These are phyloP conservation scores for Talaromyces sp. DNA, from an alignment of 2,329 filamentous ascomycete genomes.

Conservation along the genomic window DNA sequence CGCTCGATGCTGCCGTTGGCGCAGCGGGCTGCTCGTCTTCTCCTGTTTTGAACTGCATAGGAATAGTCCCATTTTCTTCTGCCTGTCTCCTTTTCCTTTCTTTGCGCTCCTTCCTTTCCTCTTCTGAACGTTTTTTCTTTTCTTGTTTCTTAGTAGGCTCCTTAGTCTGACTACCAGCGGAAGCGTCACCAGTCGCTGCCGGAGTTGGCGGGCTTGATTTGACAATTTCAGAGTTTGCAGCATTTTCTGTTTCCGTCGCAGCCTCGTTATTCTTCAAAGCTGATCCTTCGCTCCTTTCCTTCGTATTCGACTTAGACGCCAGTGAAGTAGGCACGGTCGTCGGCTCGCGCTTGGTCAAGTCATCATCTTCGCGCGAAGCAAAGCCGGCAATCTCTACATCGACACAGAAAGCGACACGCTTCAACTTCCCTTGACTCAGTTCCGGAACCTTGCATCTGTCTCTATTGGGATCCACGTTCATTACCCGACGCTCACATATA, in stretches of 20 bases:
- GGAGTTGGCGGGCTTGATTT: constrained; percentile 17
- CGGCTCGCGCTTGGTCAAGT: constrained; percentile 25
- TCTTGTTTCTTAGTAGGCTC: constrained; percentile 73
- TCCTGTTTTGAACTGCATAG: constrained; percentile 74
- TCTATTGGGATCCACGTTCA: constrained; percentile 80
- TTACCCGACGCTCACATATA: constrained; percentile 70
- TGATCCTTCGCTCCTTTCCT: constrained; percentile 68
- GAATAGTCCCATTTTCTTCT: constrained; percentile 81
- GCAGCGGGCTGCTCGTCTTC: constrained; percentile 56
- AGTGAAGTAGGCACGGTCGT: constrained; percentile 4
- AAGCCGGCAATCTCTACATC: constrained; percentile 94
- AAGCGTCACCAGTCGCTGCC: constrained; percentile 29
- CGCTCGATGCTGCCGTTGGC: constrained; percentile 32
- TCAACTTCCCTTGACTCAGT: constrained; percentile 73
- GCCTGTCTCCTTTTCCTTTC: constrained; percentile 81
- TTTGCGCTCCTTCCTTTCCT: constrained; percentile 85
- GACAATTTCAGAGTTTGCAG: constrained; percentile 2
- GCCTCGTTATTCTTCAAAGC: constrained; percentile 62
- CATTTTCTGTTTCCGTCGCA: constrained; percentile 48
- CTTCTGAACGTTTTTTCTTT: constrained; percentile 93
- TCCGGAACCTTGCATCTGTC: constrained; percentile 76
- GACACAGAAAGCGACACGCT: constrained; percentile 89
- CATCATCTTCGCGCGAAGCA: constrained; percentile 67
- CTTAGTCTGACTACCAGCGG: constrained; percentile 30
- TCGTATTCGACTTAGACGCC: constrained; percentile 44